These are phyloP conservation scores for Umbilicus rupestris DNA, from an alignment of 164 flowering plant species.

Conservation along the genomic window DNA sequence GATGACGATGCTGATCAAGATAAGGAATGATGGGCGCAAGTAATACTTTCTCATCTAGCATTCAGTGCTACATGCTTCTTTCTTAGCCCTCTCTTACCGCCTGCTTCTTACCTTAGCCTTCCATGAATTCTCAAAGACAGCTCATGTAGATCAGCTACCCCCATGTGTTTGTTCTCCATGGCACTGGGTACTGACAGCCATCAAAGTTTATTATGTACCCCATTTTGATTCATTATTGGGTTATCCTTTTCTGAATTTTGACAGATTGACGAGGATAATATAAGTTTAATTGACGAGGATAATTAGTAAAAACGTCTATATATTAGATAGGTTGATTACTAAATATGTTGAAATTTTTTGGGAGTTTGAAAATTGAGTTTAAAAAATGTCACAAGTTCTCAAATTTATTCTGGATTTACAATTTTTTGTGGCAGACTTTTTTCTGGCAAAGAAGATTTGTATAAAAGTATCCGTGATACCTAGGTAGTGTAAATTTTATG, in stretches of 20 bases:
- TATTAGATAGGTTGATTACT: too few species aligned
- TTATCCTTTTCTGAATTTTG: neutral
- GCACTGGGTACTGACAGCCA: neutral
- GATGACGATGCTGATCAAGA: neutral
- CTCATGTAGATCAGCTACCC: neutral
- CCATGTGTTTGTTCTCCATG: conserved; percentile 3
- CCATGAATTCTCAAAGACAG: neutral
- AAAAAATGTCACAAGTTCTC: too few species aligned
- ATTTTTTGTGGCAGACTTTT: too few species aligned
- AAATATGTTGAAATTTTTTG: too few species aligned
- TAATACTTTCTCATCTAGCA: neutral
- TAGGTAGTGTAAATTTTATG: too few species aligned
- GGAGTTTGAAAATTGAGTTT: too few species aligned
- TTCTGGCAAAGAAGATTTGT: too few species aligned
- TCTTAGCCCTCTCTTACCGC: too few species aligned
- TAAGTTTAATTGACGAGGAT: neutral
- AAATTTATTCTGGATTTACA: too few species aligned
- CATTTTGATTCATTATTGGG: neutral
- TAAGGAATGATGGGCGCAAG: neutral
- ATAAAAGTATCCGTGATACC: too few species aligned
- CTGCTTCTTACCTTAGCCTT: neutral
- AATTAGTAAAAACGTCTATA: too few species aligned
- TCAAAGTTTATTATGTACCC: neutral
- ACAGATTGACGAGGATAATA: neutral
- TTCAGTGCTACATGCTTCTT: neutral